A percentile compares a stretch with the other conserved stretches of the same genome.
Evolutionary conservation across 192 early-diverging fungal genomes (phyloP).

Genomic region (Podila epicladia): DNA sequence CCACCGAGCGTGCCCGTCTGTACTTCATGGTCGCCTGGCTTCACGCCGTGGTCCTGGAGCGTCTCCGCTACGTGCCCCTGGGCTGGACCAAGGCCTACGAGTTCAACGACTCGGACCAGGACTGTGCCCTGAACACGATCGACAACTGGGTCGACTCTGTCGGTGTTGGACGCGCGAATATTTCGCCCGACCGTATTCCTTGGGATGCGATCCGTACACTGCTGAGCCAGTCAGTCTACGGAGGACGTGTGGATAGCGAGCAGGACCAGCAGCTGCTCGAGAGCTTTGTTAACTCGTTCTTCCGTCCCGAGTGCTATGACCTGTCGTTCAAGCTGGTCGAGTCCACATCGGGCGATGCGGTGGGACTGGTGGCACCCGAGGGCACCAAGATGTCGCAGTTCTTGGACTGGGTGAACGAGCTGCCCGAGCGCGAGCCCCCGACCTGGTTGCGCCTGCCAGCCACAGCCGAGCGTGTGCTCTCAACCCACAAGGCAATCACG

Average conservation of each 20-base stretch:
- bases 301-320: slow-evolving; percentile 83
- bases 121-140: slow-evolving; percentile 87
- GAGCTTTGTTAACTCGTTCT: slow-evolving; percentile 86
- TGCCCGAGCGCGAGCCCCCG: slow-evolving; percentile 95
- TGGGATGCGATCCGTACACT: slow-evolving; percentile 93
- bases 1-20: slow-evolving; percentile 87
- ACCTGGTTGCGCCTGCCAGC: slow-evolving; percentile 95
- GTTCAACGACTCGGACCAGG: slow-evolving; percentile 98
- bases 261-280: slow-evolving; percentile 90
- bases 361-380: slow-evolving; percentile 80
- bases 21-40: slow-evolving; percentile 98
- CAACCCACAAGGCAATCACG: slow-evolving; percentile 77
- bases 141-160: slow-evolving; percentile 93
- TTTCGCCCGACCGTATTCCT: slow-evolving; percentile 94
- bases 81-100: slow-evolving; percentile 99
- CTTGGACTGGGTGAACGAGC: slow-evolving; percentile 84
- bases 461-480: slow-evolving; percentile 92
- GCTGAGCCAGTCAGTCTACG: slow-evolving; percentile 92
- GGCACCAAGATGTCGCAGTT: slow-evolving; percentile 88
- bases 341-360: slow-evolving; percentile 27
- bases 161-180: slow-evolving; percentile 84
- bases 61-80: slow-evolving; percentile 95
- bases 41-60: slow-evolving; percentile 94
- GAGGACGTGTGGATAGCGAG: slow-evolving; percentile 95
- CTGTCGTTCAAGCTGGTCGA: slow-evolving; percentile 82